Percentiles rank a stretch among this genome's conserved stretches.
These are phyloP conservation scores for Pulveroboletus sp. DNA, from an alignment of 768 basidiomycete species.

Conservation along the genomic window DNA sequence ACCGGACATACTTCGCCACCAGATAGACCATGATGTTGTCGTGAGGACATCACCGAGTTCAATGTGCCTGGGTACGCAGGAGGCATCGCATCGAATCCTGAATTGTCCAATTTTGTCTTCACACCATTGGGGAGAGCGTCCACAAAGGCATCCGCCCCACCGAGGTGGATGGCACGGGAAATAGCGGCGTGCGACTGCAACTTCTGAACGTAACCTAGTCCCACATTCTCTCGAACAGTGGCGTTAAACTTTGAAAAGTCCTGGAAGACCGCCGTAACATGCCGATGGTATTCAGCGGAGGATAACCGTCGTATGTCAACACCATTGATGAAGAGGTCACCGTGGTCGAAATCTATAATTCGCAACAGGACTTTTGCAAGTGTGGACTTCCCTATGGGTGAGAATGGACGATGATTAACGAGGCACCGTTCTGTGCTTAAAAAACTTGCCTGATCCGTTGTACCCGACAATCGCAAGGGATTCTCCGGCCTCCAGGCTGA, in stretches of 20 bases:
- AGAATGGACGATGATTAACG: constrained; percentile 7
- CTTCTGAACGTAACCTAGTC: constrained; percentile 71
- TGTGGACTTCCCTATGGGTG: constrained; percentile 71
- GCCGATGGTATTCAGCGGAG: constrained; percentile 69
- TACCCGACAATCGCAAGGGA: constrained; percentile 82
- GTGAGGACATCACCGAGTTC: constrained; percentile 30
- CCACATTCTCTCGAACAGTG: constrained; percentile 79
- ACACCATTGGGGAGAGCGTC: constrained; percentile 66
- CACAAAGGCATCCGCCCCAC: constrained; percentile 66
- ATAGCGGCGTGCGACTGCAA: constrained; percentile 55
- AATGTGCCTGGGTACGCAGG: constrained; percentile 29
- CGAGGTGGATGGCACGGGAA: constrained; percentile 61
- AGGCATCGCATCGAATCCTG: constrained; percentile 51
- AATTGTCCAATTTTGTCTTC: constrained; percentile 65
- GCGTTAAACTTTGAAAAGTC: constrained; percentile 78
- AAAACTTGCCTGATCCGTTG: constrained; percentile 73
- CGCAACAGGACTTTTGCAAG: constrained; percentile 79
- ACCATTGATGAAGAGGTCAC: constrained; percentile 66
- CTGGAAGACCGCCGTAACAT: constrained; percentile 80
- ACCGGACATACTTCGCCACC: constrained; percentile 69
- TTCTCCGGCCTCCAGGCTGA: constrained; percentile 70
- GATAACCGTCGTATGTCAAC: constrained; percentile 60
- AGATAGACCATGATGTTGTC: constrained; percentile 62
- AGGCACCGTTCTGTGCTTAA: constrained; percentile 11
- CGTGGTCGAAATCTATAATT: constrained; percentile 70